Percentiles rank a stretch among this genome's conserved stretches.
Conservation (phyloP, 2,329 filamentous ascomycete genomes). For the Fusarium scirpi region DNA sequence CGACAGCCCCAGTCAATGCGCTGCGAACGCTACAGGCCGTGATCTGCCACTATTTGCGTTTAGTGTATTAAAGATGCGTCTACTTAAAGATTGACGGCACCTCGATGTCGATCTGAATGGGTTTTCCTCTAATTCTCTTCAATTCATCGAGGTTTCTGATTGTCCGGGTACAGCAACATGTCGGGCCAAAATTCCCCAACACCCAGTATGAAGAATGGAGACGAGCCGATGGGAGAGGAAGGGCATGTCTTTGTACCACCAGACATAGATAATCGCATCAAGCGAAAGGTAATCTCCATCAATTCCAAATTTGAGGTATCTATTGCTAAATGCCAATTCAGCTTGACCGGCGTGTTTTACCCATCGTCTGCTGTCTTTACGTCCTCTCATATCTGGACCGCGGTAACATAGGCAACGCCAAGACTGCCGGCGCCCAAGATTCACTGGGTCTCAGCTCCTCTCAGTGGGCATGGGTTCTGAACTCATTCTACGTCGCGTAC, state of each 20-base stretch:
- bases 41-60: not conserved
- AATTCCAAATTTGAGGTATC: rapidly evolving
- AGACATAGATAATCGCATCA: slow-evolving; percentile 4
- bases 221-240: not conserved
- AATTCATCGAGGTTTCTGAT: not conserved
- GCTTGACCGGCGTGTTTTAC: slow-evolving; percentile 36
- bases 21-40: not conserved
- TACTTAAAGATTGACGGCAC: not conserved
- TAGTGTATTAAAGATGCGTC: not conserved
- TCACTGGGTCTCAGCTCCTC: slow-evolving; percentile 11
- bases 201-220: not conserved
- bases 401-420: slow-evolving; percentile 42
- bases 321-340: rapidly evolving
- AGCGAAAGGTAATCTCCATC: not conserved
- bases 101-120: not conserved
- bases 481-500: slow-evolving; percentile 39
- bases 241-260: not conserved
- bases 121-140: not conserved
- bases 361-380: slow-evolving; percentile 38
- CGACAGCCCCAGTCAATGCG: not conserved
- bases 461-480: slow-evolving; percentile 41
- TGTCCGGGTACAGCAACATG: not conserved
- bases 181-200: not conserved
- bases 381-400: slow-evolving; percentile 39
- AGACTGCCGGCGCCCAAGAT: slow-evolving; percentile 33